Base-by-base conservation (phyloP, 1,139 yeast species). In the Magnusiomyces ingens region DNA sequence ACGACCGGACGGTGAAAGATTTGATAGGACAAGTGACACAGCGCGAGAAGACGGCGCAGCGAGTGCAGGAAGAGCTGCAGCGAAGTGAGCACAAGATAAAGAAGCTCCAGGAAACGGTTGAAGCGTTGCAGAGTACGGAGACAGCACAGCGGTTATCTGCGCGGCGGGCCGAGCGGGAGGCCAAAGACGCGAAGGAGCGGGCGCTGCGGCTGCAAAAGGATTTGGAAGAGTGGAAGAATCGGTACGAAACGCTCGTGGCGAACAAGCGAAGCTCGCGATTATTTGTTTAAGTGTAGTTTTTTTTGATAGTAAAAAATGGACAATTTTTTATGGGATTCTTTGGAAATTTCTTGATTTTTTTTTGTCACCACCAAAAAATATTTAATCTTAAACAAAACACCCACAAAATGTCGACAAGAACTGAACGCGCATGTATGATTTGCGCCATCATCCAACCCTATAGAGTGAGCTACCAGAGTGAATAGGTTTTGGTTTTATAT, bases 341-440 rank as follows among this genome's bases (percentile, higher is more conserved):
- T 36, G 11, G 11, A 36, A 6, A 6, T 36, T 13, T 36, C 11
- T 13, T 13, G 4, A 6, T 36, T 13, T 36, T 13, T 36, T 13
- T 36, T 13, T 36, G 17, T 36, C 17, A 36, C 17, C 40, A 36
- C 17, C 40, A 36, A 12, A 36, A 13, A 36, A 6, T 36, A 5
- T 4, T 5, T 36, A 12, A 36, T 12, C 40, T 4, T 5, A 36
- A 36, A 36, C 4, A n/a, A 50, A 29, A 22, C 41, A 10, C 11
- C 32, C 17, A 43, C 17, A 19, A 13, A 42, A 78, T 80, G 84
- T 79, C 84, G 17, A 72, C 80, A 37, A 77, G 83, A 71, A 77
- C 86, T 32, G 96, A 93, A 62, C 81, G 99, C 76, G 99, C 99
- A 22, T 93, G 99, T 68, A 88, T 93, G 96, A 79, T 93, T 57